phyloP scores from a whole-genome alignment of 306 rosid species.

The Casuarina equisetifolia region DNA sequence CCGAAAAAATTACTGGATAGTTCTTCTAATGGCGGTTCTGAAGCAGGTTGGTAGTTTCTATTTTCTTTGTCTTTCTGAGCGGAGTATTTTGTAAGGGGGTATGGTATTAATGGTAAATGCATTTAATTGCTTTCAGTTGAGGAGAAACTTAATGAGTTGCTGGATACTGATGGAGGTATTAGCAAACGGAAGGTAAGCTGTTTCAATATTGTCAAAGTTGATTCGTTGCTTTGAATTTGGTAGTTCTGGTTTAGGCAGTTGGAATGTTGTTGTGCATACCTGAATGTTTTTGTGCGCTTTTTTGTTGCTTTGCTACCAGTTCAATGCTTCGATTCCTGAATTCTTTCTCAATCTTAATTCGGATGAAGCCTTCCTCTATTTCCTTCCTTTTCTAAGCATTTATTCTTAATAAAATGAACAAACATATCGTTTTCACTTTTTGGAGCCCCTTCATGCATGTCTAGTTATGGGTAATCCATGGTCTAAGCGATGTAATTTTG shows the following conservation, averaged over 20 bases:
- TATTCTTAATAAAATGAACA: not conserved
- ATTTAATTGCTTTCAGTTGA: constrained; percentile 68
- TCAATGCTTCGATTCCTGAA: not conserved
- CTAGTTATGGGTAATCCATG: not conserved
- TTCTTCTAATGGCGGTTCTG: constrained; percentile 66
- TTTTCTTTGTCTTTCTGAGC: constrained; percentile 14
- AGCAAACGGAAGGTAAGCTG: constrained; percentile 89
- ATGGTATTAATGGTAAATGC: constrained; percentile 29
- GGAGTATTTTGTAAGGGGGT: constrained; percentile 23
- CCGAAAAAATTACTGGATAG: constrained; percentile 66
- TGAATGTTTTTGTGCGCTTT: constrained; percentile 16
- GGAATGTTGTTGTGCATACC: constrained; percentile 25
- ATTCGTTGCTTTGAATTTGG: constrained; percentile 20
- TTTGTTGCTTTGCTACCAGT: constrained; percentile 22
- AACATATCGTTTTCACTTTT: not conserved
- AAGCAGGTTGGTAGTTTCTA: constrained; percentile 67
- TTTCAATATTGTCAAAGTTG: constrained; percentile 3
- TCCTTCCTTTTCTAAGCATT: not conserved
- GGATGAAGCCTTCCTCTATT: constrained; percentile 5
- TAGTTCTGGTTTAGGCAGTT: constrained; percentile 21
- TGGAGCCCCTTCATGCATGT: constrained; percentile 2
- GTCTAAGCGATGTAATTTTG: constrained; percentile 1
- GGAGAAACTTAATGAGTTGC: constrained; percentile 88
- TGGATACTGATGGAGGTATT: constrained; percentile 92
- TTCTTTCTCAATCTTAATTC: not conserved